These are phyloP conservation scores for Lasiodiplodia gonubiensis DNA, from an alignment of 2,329 filamentous ascomycete species.

Conservation along the genomic window DNA sequence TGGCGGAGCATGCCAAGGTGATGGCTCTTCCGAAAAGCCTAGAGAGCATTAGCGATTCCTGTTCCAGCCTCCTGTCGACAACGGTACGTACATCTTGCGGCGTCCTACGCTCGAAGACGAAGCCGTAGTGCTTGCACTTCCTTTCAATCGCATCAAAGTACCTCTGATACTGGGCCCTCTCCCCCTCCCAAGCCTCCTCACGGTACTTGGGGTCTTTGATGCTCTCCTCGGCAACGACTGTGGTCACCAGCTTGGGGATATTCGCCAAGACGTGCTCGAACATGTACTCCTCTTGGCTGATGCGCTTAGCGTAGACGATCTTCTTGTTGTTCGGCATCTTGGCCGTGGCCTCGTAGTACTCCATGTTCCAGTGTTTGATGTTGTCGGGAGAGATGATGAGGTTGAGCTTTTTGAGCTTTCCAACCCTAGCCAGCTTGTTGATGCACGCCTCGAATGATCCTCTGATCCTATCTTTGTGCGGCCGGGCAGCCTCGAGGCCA, in stretches of 20 bases:
- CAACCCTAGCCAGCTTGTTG: not conserved
- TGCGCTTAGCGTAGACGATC: not conserved
- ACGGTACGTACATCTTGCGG: not conserved
- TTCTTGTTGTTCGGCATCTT: not conserved
- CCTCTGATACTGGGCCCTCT: not conserved
- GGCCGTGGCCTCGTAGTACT: not conserved
- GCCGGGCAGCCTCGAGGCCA: not conserved
- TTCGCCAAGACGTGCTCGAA: not conserved
- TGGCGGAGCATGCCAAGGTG: not conserved
- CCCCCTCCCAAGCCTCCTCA: too few relatives aligned
- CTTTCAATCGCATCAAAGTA: not conserved
- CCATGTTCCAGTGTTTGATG: not conserved
- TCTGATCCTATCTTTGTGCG: constrained; percentile 1
- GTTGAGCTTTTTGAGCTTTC: not conserved
- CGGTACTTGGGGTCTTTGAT: not conserved
- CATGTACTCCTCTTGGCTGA: not conserved
- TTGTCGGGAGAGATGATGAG: not conserved
- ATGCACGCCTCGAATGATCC: not conserved
- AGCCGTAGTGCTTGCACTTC: constrained; percentile 2
- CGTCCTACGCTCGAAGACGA: not conserved
- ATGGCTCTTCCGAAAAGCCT: not conserved
- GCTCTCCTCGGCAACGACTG: not conserved
- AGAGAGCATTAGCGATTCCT: not conserved
- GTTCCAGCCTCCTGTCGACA: not conserved
- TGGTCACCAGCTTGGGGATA: not conserved